Conservation (phyloP, 2,329 filamentous ascomycete genomes). For the Ceratocystis huliohia region DNA sequence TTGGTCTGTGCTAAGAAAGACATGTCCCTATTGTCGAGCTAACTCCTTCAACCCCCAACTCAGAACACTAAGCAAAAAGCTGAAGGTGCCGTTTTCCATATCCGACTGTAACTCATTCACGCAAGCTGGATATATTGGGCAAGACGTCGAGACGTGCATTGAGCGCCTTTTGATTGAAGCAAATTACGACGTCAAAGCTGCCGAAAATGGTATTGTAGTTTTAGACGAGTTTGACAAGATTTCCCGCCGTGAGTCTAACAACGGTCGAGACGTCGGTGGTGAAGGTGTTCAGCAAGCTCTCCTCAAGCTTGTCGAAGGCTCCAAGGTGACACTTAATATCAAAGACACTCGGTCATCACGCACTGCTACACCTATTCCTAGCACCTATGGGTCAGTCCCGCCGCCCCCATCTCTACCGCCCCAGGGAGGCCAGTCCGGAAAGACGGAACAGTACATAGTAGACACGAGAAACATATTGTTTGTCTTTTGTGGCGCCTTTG, state of each 20-base stretch:
- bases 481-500: constrained; percentile 91
- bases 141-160: constrained; percentile 93
- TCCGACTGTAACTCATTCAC: constrained; percentile 94
- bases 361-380: constrained; percentile 39
- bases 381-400: constrained; percentile 37
- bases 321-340: constrained; percentile 80
- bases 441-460: constrained; percentile 56
- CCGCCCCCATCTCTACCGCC: constrained; percentile 33
- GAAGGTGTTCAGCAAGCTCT: constrained; percentile 95
- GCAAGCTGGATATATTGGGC: constrained; percentile 92
- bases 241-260: constrained; percentile 70
- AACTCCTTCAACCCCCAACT: constrained; percentile 23
- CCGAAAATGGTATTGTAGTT: constrained; percentile 87
- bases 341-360: constrained; percentile 59
- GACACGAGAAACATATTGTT: constrained; percentile 96
- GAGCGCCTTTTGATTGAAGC: constrained; percentile 80
- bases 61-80: constrained; percentile 76
- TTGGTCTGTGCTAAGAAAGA: background rate
- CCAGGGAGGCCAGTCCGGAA: constrained; percentile 35
- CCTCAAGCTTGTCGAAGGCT: constrained; percentile 90
- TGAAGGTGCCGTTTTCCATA: constrained; percentile 93
- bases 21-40: background rate
- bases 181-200: constrained; percentile 72
- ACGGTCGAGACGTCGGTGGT: constrained; percentile 86
- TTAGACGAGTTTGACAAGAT: constrained; percentile 98